phyloP scores from a whole-genome alignment of 2,329 filamentous ascomycete genomes.

The Colletotrichum sp. region DNA sequence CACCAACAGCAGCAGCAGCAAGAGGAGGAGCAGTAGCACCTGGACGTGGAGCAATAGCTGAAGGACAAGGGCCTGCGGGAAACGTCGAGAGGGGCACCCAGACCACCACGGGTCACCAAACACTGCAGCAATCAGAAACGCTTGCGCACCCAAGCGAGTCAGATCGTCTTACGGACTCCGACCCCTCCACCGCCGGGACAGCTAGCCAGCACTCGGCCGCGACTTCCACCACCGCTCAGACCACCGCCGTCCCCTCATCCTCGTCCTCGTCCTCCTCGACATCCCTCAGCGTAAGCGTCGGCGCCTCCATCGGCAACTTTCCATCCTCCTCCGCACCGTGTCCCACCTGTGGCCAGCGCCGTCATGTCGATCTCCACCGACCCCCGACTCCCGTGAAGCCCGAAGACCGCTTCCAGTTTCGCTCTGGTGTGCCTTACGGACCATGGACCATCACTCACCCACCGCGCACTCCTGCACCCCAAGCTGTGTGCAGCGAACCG shows the following conservation, averaged over 20 bases:
- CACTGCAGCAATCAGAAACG: conserved; percentile 1
- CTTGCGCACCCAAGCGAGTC: conserved; percentile 2
- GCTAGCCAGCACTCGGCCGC: conserved; percentile 5
- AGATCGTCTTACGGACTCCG: not conserved
- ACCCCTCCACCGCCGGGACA: conserved; percentile 3
- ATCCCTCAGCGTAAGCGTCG: conserved; percentile 11
- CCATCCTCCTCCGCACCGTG: conserved; percentile 7
- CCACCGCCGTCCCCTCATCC: not conserved
- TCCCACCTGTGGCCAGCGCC: conserved; percentile 17
- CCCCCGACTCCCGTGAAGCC: conserved; percentile 16
- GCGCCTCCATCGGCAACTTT: conserved; percentile 14
- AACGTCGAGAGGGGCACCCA: conserved; percentile 12
- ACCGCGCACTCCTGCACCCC: not conserved
- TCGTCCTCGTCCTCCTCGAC: conserved; percentile 14
- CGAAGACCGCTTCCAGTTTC: conserved; percentile 18
- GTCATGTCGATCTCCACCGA: conserved; percentile 15
- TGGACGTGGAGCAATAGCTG: not conserved
- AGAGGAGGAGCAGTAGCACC: not conserved
- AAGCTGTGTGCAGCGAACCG: not conserved
- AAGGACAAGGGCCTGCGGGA: not conserved
- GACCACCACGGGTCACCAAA: not conserved
- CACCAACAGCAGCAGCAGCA: not conserved
- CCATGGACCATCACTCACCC: conserved; percentile 15
- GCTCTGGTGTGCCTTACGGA: conserved; percentile 13
- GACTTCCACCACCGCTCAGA: conserved; percentile 12